These are phyloP conservation scores for Ophiocordyceps unilateralis DNA, from an alignment of 2,329 filamentous ascomycete species.

Conservation along the genomic window DNA sequence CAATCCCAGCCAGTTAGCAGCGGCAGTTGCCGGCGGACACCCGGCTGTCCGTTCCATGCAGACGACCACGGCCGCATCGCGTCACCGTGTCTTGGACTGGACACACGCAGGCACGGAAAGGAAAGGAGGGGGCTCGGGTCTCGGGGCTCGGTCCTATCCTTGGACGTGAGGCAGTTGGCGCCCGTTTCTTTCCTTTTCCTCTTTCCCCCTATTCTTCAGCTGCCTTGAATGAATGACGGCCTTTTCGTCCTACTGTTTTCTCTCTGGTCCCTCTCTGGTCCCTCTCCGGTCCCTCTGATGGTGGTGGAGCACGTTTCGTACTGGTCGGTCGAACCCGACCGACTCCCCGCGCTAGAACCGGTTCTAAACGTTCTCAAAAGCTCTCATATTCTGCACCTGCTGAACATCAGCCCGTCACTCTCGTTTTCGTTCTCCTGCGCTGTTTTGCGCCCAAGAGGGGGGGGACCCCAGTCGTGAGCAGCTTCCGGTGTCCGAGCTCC, in stretches of 20 bases:
- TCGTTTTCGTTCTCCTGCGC: no score
- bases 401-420: not conserved
- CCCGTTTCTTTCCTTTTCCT: not conserved
- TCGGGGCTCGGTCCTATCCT: no score
- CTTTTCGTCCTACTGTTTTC: not conserved
- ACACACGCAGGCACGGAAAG: not conserved
- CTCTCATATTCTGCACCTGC: slow-evolving; percentile 1
- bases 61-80: not conserved
- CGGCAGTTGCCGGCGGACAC: not conserved
- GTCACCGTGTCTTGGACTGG: not conserved
- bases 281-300: not conserved
- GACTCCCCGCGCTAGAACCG: not conserved
- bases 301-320: not conserved
- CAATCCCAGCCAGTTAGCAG: no score
- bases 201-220: not conserved
- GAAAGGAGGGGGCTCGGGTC: no score
- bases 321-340: not conserved
- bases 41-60: not conserved
- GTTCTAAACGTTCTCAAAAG: slow-evolving; percentile 5
- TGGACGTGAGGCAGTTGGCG: not conserved
- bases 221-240: no score
- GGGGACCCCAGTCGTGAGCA: not conserved
- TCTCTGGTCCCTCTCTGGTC: not conserved
- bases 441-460: no score
- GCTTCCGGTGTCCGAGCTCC: not conserved